Evolutionary conservation across 345 rosid species (phyloP), one percentile per base, ranked within the genome.

Genomic region (Psidium friedrichsthalianum): DNA sequence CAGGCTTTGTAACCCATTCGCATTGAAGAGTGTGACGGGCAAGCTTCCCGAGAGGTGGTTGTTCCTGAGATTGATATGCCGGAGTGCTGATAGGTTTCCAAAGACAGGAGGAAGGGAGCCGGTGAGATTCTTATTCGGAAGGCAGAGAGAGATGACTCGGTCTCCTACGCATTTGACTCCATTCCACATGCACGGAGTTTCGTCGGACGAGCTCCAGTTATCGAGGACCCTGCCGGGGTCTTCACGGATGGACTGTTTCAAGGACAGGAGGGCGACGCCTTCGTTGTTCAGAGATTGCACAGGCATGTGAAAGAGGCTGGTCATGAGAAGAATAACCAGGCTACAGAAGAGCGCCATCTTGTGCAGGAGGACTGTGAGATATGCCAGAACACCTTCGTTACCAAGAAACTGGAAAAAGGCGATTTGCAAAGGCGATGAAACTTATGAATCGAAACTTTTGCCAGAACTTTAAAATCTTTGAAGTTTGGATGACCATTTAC

Each of bases 181-280:
- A 85, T 51, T 86, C 99, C 99, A 97, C 1, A 82, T 86, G 85
- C 99, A 97, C 51, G 98, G 97, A 87, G 87, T 92, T 69, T 89
- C 84, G 51, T 94, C 89, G 20, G 96, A 91, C 27, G 88, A 89
- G 88, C 87, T 93, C 98, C 99, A 97, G 83, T 61, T 89, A 84
- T 85, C 85, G 20, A 94, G 87, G 56, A 85, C 90, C 87, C 88
- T 86, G 86, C 84, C 85, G 6, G 93, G 90, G 82, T 90, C 88
- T 82, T 86, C 86, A 78, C 85, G 51, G 42, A 93, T 15, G 36
- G 95, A 91, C 51, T 84, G 87, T 85, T 92, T 93, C 83, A 97
- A 91, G 51, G 92, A 89, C 18, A 92, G 86, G 85, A 96, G 96
- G 32, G 95, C 92, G 83, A 84, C 51, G 29, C 97, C 95, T 87